Base-by-base conservation (phyloP, 1,139 yeast species). In the Yamadazyma oceani region DNA sequence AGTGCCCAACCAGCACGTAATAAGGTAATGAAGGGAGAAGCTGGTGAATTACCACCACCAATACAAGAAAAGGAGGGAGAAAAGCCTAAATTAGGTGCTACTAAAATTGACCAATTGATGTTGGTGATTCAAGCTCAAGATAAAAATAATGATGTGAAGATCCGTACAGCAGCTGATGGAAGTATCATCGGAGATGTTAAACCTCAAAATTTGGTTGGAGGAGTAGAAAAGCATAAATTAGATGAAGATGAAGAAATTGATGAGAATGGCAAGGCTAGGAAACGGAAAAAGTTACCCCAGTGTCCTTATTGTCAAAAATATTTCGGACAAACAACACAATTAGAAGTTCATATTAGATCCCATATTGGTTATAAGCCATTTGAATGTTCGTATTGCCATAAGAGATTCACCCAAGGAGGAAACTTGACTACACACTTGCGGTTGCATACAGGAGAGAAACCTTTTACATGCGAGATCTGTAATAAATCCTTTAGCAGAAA, bases 361-460 rank as follows among this genome's bases (percentile, higher is more conserved):
- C 94, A 85, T 55, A 80, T 83, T 51, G 92, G 92, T 1, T 74
- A 75, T 43, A 84, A 84, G 53, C 94, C 94, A 9, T 88, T 82
- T 60, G 82, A 78, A 55, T 90, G 97, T 58, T 69, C 72, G 6
- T 85, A 71, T 54, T 90, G 94, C 60, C 84, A 80, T 40, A 88
- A 88, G 60, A 67, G 84, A 41, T 90, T 90, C 53, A 85, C 95
- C 1, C 97, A 90, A 58, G 95, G 95, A 46, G 96, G 97, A 12
- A 92, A 90, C 59, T 67, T 90, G 53, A 74, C 95, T 46, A 88
- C 96, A 1, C 97, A 90, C 64, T 69, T 83, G 49, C 70, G 97
- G 45, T 69, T 89, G 17, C 97, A 90, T 55, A 89, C 96, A 1
- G 97, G 97, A 21, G 96, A 87, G 51, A 85, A 85, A 56, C 96